Evolutionary conservation across 352 stramenopile species (phyloP).

Genomic region (Globisporangium abappressorium): DNA sequence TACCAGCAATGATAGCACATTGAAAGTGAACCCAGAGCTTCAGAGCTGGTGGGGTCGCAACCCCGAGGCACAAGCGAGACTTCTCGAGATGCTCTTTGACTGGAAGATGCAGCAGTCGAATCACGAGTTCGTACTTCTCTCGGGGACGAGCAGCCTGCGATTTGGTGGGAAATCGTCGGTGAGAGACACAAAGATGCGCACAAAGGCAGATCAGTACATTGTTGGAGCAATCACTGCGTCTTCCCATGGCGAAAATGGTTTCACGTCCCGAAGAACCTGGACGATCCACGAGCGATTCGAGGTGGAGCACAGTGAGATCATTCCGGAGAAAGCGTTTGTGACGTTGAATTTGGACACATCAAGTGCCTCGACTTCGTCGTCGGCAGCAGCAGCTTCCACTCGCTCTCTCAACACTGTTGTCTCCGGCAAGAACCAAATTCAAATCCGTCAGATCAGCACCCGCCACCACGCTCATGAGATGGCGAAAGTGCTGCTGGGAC

Average conservation of each 20-base stretch:
- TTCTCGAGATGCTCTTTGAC: constrained; percentile 59
- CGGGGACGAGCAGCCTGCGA: constrained; percentile 28
- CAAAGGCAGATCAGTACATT: constrained; percentile 39
- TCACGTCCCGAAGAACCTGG: constrained; percentile 15
- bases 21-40: constrained; percentile 12
- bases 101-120: constrained; percentile 60
- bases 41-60: constrained; percentile 44
- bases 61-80: constrained; percentile 30
- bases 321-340: constrained; percentile 6
- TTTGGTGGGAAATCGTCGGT: constrained; percentile 39
- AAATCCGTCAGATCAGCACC: constrained; percentile 18
- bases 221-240: constrained; percentile 32
- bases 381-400: constrained; percentile 12
- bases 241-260: background rate
- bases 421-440: constrained; percentile 1
- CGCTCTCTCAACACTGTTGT: background rate
- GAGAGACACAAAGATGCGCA: constrained; percentile 46
- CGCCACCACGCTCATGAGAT: constrained; percentile 18
- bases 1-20: background rate
- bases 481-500: constrained; percentile 49
- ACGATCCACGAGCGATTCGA: constrained; percentile 44
- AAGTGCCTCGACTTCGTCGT: constrained; percentile 28
- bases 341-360: constrained; percentile 16
- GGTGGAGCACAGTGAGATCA: constrained; percentile 36
- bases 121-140: constrained; percentile 43